phyloP scores from a whole-genome alignment of 2,329 filamentous ascomycete genomes.

The Trichoderma asperellum region DNA sequence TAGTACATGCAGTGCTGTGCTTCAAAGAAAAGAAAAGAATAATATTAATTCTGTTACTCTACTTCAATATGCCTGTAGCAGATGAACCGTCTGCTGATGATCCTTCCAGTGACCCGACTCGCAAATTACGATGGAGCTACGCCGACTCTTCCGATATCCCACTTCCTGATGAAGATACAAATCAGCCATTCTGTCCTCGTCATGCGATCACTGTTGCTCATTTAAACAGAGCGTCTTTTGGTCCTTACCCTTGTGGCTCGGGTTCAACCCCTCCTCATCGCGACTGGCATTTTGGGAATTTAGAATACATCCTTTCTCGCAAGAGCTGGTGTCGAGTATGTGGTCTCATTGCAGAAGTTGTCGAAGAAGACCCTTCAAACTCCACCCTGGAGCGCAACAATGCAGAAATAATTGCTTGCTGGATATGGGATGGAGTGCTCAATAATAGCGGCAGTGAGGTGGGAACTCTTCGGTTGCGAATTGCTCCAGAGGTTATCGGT shows the following conservation, averaged over 20 bases:
- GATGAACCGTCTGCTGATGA: constrained; percentile 6
- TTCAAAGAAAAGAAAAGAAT: neutral
- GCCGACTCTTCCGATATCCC: constrained; percentile 3
- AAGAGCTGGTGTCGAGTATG: constrained; percentile 17
- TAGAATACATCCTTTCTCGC: neutral
- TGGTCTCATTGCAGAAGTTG: constrained; percentile 11
- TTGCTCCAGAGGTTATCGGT: constrained; percentile 21
- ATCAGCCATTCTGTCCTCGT: constrained; percentile 18
- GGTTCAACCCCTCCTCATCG: neutral
- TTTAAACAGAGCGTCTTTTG: neutral
- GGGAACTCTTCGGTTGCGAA: constrained; percentile 18
- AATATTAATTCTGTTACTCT: neutral
- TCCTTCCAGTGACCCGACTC: neutral
- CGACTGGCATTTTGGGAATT: constrained; percentile 23
- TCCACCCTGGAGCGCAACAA: neutral
- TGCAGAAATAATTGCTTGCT: constrained; percentile 24
- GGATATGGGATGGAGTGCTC: constrained; percentile 26
- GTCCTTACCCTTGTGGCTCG: neutral
- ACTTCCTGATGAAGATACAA: constrained; percentile 10
- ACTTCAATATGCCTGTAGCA: neutral
- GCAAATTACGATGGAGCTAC: constrained; percentile 13
- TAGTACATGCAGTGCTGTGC: neutral
- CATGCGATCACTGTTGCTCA: constrained; percentile 13
- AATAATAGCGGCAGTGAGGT: neutral
- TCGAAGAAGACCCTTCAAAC: neutral